Percentiles rank a stretch among this genome's conserved stretches.
phyloP scores from a whole-genome alignment of 352 stramenopile species.

The Ochromonadaceae sp. region DNA sequence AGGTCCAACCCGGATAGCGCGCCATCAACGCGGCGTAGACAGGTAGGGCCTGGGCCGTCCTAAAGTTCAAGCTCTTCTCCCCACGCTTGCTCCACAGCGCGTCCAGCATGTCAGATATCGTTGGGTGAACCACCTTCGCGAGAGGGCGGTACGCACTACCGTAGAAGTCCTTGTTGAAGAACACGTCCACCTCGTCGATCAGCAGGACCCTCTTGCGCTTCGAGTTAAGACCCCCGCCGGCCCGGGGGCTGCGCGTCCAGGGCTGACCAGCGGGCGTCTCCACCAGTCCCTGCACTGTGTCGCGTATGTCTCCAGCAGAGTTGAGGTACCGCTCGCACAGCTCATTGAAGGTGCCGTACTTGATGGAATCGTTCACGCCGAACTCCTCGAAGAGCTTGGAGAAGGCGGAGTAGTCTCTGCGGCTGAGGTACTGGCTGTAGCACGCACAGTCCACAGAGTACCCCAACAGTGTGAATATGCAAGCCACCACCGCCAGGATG shows the following conservation, averaged over 20 bases:
- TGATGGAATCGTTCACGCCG: slow-evolving; percentile 29
- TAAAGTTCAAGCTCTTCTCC: background rate
- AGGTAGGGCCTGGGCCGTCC: background rate
- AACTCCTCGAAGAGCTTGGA: slow-evolving; percentile 37
- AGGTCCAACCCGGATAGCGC: background rate
- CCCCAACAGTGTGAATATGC: slow-evolving; percentile 33
- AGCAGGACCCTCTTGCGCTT: slow-evolving; percentile 35
- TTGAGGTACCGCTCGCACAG: slow-evolving; percentile 38
- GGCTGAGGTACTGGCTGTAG: slow-evolving; percentile 40
- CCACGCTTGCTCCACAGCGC: background rate
- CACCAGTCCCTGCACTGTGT: background rate
- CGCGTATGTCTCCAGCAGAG: slow-evolving; percentile 36
- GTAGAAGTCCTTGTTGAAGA: slow-evolving; percentile 43
- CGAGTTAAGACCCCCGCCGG: background rate
- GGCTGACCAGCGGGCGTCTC: background rate
- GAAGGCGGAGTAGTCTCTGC: slow-evolving; percentile 34
- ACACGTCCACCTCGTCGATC: slow-evolving; percentile 46
- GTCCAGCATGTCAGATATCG: background rate
- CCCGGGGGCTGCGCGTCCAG: too few relatives aligned
- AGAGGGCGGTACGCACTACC: slow-evolving; percentile 37
- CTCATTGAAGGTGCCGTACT: slow-evolving; percentile 39
- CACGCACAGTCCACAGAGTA: slow-evolving; percentile 38
- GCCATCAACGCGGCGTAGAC: background rate
- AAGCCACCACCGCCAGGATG: slow-evolving; percentile 34
- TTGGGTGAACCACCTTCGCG: slow-evolving; percentile 15